Evolutionary conservation across 495 filamentous ascomycete species (phyloP).

Genomic region (Thozetella sp.): DNA sequence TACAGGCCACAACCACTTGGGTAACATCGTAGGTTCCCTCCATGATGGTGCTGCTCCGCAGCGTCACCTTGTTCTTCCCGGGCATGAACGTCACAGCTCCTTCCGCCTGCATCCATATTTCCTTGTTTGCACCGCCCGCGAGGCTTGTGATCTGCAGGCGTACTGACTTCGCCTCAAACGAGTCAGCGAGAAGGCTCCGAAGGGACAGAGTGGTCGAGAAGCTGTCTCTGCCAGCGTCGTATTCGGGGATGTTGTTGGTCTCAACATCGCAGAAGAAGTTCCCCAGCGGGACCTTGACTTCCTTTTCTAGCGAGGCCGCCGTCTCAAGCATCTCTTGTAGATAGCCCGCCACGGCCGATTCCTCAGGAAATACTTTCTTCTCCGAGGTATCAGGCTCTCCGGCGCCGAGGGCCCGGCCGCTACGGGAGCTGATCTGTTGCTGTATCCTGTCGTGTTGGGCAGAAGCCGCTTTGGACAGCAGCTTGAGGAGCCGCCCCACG

Average conservation of each 20-base stretch:
- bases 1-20: constrained; percentile 65
- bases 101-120: constrained; percentile 65
- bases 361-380: constrained; percentile 47
- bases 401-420: constrained; percentile 7
- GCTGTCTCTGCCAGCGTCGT: constrained; percentile 74
- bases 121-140: constrained; percentile 48
- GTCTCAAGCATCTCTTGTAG: constrained; percentile 65
- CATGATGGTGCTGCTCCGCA: constrained; percentile 60
- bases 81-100: constrained; percentile 45
- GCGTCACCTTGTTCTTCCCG: constrained; percentile 52
- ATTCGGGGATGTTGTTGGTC: constrained; percentile 69
- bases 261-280: constrained; percentile 74
- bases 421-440: constrained; percentile 33
- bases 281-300: constrained; percentile 65
- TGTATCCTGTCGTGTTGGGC: constrained; percentile 49
- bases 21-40: constrained; percentile 79
- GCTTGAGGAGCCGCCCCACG: constrained; percentile 69
- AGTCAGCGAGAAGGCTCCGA: constrained; percentile 71
- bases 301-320: constrained; percentile 64
- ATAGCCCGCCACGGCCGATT: constrained; percentile 58
- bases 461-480: constrained; percentile 74
- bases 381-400: background rate
- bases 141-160: constrained; percentile 63
- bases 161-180: constrained; percentile 66
- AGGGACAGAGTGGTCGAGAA: constrained; percentile 74